These are phyloP conservation scores for Rhizophagus sp. DNA, from an alignment of 192 early-diverging fungal species.

Conservation along the genomic window DNA sequence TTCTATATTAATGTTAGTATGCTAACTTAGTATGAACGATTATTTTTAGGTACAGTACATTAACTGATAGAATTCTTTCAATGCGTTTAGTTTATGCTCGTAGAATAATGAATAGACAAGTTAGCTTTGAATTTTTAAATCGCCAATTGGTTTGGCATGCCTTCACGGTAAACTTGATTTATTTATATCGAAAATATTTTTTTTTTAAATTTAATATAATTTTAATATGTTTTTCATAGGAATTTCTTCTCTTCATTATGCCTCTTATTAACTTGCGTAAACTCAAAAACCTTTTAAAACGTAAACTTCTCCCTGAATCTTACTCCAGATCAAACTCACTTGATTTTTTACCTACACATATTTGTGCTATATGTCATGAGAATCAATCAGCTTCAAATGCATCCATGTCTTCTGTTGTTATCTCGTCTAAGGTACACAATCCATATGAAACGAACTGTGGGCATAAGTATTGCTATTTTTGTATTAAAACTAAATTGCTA, in stretches of 20 bases:
- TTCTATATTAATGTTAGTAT: background rate
- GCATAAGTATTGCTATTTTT: slow-evolving; percentile 90
- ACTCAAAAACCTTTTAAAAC: slow-evolving; percentile 49
- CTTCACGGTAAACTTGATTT: slow-evolving; percentile 68
- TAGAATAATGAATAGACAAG: slow-evolving; percentile 70
- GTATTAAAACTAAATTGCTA: slow-evolving; percentile 75
- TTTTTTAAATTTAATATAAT: slow-evolving; percentile 2
- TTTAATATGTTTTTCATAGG: slow-evolving; percentile 44
- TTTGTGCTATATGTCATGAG: slow-evolving; percentile 82
- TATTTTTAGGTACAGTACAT: slow-evolving; percentile 64
- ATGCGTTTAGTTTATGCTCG: slow-evolving; percentile 84
- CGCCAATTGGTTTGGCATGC: slow-evolving; percentile 93
- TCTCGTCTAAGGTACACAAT: slow-evolving; percentile 50
- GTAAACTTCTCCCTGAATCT: slow-evolving; percentile 49
- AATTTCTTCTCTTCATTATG: slow-evolving; percentile 86
- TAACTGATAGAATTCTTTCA: slow-evolving; percentile 76
- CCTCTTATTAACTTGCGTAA: slow-evolving; percentile 76
- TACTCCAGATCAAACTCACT: slow-evolving; percentile 43
- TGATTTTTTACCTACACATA: slow-evolving; percentile 59
- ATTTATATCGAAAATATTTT: slow-evolving; percentile 13
- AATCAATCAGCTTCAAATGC: slow-evolving; percentile 35
- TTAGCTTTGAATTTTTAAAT: slow-evolving; percentile 93
- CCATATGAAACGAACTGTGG: slow-evolving; percentile 84
- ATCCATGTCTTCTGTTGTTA: slow-evolving; percentile 33
- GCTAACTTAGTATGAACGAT: background rate